These are phyloP conservation scores for Alternaria viburni DNA, from an alignment of 2,329 filamentous ascomycete species.

Conservation along the genomic window DNA sequence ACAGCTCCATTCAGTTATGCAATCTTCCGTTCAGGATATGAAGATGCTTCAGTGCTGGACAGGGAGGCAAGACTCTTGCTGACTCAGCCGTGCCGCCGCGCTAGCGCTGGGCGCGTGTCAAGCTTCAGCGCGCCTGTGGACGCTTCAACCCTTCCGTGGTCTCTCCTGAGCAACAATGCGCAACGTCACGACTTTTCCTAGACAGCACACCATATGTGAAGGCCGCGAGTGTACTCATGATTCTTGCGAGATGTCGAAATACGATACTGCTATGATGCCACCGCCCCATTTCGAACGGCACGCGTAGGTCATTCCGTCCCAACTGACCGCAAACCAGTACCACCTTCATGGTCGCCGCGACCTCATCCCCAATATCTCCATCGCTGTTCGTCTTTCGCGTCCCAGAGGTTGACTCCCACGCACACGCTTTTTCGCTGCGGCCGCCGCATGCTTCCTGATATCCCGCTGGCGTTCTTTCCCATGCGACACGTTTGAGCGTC, in stretches of 20 bases:
- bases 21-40: too few species aligned
- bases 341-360: not conserved
- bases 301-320: not conserved
- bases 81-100: not conserved
- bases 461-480: not conserved
- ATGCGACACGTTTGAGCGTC: not conserved
- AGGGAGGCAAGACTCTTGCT: not conserved
- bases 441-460: not conserved
- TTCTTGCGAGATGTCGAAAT: not conserved
- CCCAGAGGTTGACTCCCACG: not conserved
- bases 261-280: not conserved
- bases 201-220: not conserved
- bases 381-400: not conserved
- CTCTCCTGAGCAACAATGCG: not conserved
- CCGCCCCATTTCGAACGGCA: not conserved
- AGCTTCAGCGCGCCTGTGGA: not conserved
- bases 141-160: not conserved
- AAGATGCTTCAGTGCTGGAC: too few species aligned
- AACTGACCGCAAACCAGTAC: not conserved
- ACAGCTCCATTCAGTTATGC: too few species aligned
- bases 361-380: not conserved
- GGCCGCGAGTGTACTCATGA: rapidly evolving
- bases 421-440: not conserved
- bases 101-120: not conserved
- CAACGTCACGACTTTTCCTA: not conserved